Evolutionary conservation across 441 rosid species (phyloP).

Genomic region (Populus hybrid): DNA sequence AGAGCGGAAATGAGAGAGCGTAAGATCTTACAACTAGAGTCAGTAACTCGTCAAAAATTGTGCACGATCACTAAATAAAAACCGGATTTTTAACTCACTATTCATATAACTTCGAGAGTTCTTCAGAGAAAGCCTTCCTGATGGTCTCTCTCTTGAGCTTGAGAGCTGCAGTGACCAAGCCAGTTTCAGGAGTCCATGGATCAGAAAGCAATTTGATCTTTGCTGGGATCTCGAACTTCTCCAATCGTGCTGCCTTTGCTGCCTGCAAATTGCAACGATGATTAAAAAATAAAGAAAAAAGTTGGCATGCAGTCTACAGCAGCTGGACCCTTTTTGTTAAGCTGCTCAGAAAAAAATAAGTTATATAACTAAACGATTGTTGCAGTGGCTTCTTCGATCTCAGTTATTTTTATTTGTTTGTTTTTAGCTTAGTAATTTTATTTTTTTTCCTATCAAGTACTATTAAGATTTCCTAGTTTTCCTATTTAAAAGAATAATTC

Average conservation of each 20-base stretch:
- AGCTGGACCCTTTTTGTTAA: neutral
- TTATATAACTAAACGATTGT: neutral
- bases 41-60: neutral
- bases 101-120: conserved; percentile 63
- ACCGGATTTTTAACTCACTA: conserved; percentile 15
- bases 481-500: neutral
- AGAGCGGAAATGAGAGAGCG: neutral
- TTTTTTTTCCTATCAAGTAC: neutral
- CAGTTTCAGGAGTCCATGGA: conserved; percentile 94
- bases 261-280: conserved; percentile 38
- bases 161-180: conserved; percentile 86
- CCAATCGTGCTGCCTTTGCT: conserved; percentile 62
- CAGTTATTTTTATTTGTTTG: too few relatives aligned
- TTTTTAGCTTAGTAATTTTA: too few relatives aligned
- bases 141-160: conserved; percentile 86
- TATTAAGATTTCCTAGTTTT: neutral
- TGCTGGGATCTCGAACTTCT: conserved; percentile 87
- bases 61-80: conserved; percentile 4
- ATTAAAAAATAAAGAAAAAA: neutral
- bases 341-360: neutral
- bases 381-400: too few relatives aligned
- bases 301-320: neutral
- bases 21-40: neutral
- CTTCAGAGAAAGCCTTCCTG: conserved; percentile 62
- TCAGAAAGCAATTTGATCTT: conserved; percentile 67